phyloP scores from a whole-genome alignment of 2,329 filamentous ascomycete species.

The Alternaria angustiovoidea region DNA sequence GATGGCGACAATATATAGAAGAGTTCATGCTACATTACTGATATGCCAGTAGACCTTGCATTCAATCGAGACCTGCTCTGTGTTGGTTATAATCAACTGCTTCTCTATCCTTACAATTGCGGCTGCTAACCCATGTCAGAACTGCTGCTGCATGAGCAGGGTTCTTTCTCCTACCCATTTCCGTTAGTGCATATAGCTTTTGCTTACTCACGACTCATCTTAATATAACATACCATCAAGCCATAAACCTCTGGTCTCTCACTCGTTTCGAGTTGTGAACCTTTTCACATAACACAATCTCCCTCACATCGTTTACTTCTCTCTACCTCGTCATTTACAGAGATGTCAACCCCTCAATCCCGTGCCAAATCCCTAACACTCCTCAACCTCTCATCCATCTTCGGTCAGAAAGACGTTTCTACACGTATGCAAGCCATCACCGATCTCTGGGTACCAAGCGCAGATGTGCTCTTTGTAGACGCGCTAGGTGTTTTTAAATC shows the following conservation, averaged over 20 bases:
- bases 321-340: not conserved
- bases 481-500: not conserved
- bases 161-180: not conserved
- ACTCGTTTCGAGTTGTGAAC: not conserved
- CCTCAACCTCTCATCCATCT: conserved; percentile 10
- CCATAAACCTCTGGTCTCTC: not conserved
- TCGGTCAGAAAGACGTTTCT: conserved; percentile 8
- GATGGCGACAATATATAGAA: not conserved
- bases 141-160: not conserved
- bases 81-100: not conserved
- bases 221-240: not conserved
- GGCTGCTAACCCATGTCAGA: not conserved
- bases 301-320: not conserved
- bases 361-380: conserved; percentile 6
- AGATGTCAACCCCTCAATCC: not conserved
- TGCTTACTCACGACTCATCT: not conserved
- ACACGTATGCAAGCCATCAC: conserved; percentile 4
- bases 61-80: not conserved
- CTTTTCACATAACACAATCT: not conserved
- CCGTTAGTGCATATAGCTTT: not conserved
- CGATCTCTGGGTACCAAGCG: not conserved
- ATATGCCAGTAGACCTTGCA: not conserved
- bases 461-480: not conserved
- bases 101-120: not conserved
- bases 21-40: not conserved